Evolutionary conservation across 179 eudicot genomes (phyloP).

Genomic region (Carnegiea gigantea): DNA sequence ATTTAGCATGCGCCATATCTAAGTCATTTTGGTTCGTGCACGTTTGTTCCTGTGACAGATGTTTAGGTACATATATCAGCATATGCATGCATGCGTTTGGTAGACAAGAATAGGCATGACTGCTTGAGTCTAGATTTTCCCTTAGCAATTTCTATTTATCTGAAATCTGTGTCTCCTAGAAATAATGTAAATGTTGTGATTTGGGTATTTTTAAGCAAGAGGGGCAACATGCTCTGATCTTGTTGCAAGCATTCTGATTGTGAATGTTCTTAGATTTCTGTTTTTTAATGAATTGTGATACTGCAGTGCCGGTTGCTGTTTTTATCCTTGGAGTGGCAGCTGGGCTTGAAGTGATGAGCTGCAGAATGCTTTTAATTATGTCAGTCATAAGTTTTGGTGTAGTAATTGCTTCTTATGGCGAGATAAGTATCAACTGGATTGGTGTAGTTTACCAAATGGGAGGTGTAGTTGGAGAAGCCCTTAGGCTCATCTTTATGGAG

Average conservation of each 20-base stretch:
- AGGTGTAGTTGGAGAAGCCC: slow-evolving; percentile 96
- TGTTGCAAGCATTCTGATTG: background rate
- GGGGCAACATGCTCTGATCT: background rate
- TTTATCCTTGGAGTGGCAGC: slow-evolving; percentile 87
- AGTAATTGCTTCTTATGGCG: slow-evolving; percentile 96
- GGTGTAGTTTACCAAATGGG: slow-evolving; percentile 99
- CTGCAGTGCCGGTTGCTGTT: slow-evolving; percentile 97
- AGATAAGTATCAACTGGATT: slow-evolving; percentile 75
- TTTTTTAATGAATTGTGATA: slow-evolving; percentile 5
- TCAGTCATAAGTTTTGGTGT: slow-evolving; percentile 94
- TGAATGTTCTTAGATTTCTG: background rate
- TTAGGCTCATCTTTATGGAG: slow-evolving; percentile 96
- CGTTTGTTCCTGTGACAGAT: background rate
- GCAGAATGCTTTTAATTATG: slow-evolving; percentile 91
- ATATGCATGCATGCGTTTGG: background rate
- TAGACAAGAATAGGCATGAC: background rate
- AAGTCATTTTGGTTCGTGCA: background rate
- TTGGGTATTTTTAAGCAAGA: background rate
- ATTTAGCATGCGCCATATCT: background rate
- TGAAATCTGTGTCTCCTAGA: background rate
- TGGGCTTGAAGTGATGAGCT: slow-evolving; percentile 94
- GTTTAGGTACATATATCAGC: background rate
- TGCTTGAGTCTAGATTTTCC: background rate
- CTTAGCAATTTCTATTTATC: background rate
- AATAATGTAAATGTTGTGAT: background rate